Percentiles rank a stretch among this genome's conserved stretches.
Evolutionary conservation across 1,139 yeast species (phyloP).

Genomic region (Debaryomyces sp.): DNA sequence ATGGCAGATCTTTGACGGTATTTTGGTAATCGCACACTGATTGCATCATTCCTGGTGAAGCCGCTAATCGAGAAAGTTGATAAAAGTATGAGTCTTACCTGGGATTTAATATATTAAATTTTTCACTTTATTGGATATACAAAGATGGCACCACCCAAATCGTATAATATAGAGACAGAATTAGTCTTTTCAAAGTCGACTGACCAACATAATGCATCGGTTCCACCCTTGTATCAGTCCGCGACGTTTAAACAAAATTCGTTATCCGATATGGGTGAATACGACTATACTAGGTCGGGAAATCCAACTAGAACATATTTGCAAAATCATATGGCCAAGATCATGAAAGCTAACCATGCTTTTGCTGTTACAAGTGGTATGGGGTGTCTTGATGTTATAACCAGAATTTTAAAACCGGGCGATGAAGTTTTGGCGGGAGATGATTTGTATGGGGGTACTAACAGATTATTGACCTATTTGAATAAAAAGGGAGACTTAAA

Average conservation of each 20-base stretch:
- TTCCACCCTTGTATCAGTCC: conserved; percentile 87
- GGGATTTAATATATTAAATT: not conserved
- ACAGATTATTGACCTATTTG: conserved; percentile 77
- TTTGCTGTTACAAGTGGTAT: conserved; percentile 89
- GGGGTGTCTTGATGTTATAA: conserved; percentile 88
- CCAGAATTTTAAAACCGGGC: conserved; percentile 71
- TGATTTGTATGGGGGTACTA: conserved; percentile 91
- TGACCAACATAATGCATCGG: conserved; percentile 81
- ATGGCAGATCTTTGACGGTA: not conserved
- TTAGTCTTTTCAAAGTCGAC: conserved; percentile 65
- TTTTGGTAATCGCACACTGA: conserved; percentile 2
- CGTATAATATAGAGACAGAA: conserved; percentile 66
- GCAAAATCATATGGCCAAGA: conserved; percentile 73
- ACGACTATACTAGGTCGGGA: conserved; percentile 93
- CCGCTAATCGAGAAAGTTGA: conserved; percentile 1
- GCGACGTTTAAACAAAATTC: conserved; percentile 91
- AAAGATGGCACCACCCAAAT: conserved; percentile 30
- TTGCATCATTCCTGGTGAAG: conserved; percentile 12
- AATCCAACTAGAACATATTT: conserved; percentile 86
- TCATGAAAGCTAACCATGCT: conserved; percentile 74
- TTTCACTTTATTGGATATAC: not conserved
- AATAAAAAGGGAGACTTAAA: conserved; percentile 66
- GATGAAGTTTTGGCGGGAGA: conserved; percentile 91
- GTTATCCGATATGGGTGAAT: conserved; percentile 75
- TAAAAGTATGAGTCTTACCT: conserved; percentile 3